Conservation (phyloP, 2,329 filamentous ascomycete species). For the Fusarium ramigenum region DNA sequence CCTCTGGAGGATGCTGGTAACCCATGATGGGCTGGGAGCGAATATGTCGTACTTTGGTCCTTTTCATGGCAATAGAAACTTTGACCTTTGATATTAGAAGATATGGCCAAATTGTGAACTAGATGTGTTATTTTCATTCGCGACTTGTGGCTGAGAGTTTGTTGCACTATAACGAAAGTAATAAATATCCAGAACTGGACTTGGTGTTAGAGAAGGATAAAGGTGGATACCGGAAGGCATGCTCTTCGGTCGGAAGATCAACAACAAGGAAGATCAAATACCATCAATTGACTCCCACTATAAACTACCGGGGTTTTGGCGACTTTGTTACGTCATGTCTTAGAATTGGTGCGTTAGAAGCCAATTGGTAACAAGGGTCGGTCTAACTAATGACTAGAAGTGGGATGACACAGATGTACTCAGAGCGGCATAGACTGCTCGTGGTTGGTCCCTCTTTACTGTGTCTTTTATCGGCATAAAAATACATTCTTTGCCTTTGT, state of each 20-base stretch:
- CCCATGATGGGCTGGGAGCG: background rate
- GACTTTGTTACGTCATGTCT: background rate
- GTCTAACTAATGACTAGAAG: background rate
- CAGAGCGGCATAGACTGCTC: background rate
- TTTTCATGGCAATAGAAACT: background rate
- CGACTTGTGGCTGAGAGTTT: background rate
- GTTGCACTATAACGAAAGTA: background rate
- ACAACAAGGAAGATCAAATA: background rate
- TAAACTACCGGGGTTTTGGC: background rate
- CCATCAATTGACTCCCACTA: background rate
- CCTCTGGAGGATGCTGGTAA: background rate
- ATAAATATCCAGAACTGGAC: background rate
- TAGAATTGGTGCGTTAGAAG: background rate
- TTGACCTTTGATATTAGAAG: rapidly evolving
- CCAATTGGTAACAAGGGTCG: background rate
- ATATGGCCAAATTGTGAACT: background rate
- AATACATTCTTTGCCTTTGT: background rate
- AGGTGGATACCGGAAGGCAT: background rate
- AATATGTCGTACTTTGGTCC: background rate
- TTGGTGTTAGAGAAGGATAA: background rate
- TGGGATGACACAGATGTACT: background rate
- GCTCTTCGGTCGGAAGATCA: background rate
- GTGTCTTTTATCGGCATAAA: background rate
- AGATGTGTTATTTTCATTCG: too few species aligned
- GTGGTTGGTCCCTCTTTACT: background rate